Evolutionary conservation across 192 early-diverging fungal genomes (phyloP), one percentile per base, ranked within the genome.

Genomic region (Coemansia sp.): DNA sequence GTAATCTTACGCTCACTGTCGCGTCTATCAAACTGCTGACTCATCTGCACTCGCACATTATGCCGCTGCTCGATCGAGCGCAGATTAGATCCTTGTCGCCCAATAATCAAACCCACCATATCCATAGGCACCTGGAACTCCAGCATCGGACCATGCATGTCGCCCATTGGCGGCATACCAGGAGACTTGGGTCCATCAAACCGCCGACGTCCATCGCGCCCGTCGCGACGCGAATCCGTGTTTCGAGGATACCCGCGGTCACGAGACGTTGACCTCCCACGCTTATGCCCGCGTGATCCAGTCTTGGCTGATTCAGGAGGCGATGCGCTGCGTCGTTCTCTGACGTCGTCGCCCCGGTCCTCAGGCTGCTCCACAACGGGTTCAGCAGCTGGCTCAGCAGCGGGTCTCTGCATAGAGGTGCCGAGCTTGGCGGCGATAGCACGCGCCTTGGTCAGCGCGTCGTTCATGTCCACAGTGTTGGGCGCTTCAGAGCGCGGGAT

Each of bases 61-160:
- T 87, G 88, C 20, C 78, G 76, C 56, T 85, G 83, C 73, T 94
- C 90, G 60, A 95, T 89, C 45, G 84, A 72, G 71, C 91, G 88
- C 64, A 95, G 68, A 77, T 89, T 92, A 49, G 90, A 90, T 5
- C 94, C 94, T 28, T 82, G 83, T 18, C 87, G 80, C 10, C 94
- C 94, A 73, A 95, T 95, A 32, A 95, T 84, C 48, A 92, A 67
- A 4, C 94, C 94, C 10, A 93, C 90, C 58, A 89, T 86, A 34
- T 72, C 79, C 60, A 85, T 74, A 4, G 88, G 86, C 7, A 92
- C 86, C 22, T 56, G 76, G 49, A 89, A 85, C 64, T 89, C 84
- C 3, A 82, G 17, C 18, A 52, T 20, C 22, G 49, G 63, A 30
- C 63, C 64, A 45, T 38, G 48, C 48, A 3, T 25, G 49, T 14